Evolutionary conservation across 371 early-diverging fungal species (phyloP).

Genomic region (Mortierella sp.): DNA sequence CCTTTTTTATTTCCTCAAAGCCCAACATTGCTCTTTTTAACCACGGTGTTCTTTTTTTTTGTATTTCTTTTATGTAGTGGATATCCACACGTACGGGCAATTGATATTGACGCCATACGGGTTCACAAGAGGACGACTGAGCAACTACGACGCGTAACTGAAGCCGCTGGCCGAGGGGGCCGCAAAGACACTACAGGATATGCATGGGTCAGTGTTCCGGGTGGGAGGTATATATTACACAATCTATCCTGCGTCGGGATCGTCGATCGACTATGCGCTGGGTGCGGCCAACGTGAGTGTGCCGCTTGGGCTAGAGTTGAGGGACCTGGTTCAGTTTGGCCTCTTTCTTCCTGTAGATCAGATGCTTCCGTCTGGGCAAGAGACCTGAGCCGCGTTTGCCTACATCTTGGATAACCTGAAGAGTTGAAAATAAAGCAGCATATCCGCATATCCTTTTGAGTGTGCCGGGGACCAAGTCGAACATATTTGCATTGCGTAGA

Average conservation of each 20-base stretch:
- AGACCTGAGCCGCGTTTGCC: slow-evolving; percentile 36
- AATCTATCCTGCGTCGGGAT: slow-evolving; percentile 59
- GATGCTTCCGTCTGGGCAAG: slow-evolving; percentile 61
- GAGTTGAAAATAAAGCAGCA: too few relatives aligned
- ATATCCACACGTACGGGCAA: neutral
- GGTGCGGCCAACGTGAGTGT: slow-evolving; percentile 60
- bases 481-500: too few relatives aligned
- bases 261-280: slow-evolving; percentile 61
- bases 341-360: slow-evolving; percentile 57
- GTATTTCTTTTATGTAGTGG: neutral
- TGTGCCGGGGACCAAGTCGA: too few relatives aligned
- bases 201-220: slow-evolving; percentile 6
- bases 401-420: slow-evolving; percentile 10
- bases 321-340: neutral
- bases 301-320: slow-evolving; percentile 42
- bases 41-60: neutral
- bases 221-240: slow-evolving; percentile 54
- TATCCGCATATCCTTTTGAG: too few relatives aligned
- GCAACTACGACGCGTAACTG: neutral
- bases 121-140: neutral
- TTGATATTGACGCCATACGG: neutral
- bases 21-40: too few relatives aligned
- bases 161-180: neutral
- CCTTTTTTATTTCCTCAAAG: slow-evolving; percentile 10
- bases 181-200: neutral